A percentile compares a stretch with the other conserved stretches of the same genome.
Conservation (phyloP, 768 basidiomycete genomes). For the Amanita fuliginea region DNA sequence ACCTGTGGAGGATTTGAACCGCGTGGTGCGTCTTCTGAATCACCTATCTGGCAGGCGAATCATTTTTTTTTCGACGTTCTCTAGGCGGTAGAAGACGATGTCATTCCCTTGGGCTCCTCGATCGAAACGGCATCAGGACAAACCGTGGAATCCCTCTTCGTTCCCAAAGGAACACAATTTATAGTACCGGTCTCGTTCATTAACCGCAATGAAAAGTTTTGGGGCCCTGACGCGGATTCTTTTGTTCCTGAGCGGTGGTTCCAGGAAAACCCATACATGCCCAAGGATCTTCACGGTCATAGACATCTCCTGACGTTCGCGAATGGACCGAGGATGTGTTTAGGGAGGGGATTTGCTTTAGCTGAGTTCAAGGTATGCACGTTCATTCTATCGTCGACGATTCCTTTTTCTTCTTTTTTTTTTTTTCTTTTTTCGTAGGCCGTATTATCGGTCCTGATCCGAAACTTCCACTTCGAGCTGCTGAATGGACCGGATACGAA, state of each 20-base stretch:
- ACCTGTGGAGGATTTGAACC: constrained; percentile 17
- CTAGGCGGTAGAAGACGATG: constrained; percentile 27
- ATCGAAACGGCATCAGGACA: constrained; percentile 18
- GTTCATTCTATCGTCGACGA: no score
- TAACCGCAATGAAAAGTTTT: constrained; percentile 27
- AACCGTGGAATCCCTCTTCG: constrained; percentile 17
- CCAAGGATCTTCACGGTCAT: constrained; percentile 23
- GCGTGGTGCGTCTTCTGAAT: constrained; percentile 17
- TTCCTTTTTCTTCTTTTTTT: no score
- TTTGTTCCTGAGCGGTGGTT: constrained; percentile 37
- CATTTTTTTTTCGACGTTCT: no score
- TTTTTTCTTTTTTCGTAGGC: no score
- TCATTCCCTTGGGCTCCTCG: constrained; percentile 26
- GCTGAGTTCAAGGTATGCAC: constrained; percentile 2
- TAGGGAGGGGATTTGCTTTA: constrained; percentile 29
- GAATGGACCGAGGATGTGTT: constrained; percentile 34
- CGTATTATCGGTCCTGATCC: no score
- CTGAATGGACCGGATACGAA: no score
- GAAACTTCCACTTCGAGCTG: no score
- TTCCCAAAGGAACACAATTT: constrained; percentile 25
- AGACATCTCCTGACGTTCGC: constrained; percentile 32
- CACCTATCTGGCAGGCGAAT: no score
- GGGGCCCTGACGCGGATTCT: constrained; percentile 32
- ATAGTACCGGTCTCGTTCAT: constrained; percentile 24
- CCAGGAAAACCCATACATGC: constrained; percentile 12